Evolutionary conservation across 768 basidiomycete species (phyloP), one percentile per base, ranked within the genome.

Genomic region (Trametes cinnabarina): DNA sequence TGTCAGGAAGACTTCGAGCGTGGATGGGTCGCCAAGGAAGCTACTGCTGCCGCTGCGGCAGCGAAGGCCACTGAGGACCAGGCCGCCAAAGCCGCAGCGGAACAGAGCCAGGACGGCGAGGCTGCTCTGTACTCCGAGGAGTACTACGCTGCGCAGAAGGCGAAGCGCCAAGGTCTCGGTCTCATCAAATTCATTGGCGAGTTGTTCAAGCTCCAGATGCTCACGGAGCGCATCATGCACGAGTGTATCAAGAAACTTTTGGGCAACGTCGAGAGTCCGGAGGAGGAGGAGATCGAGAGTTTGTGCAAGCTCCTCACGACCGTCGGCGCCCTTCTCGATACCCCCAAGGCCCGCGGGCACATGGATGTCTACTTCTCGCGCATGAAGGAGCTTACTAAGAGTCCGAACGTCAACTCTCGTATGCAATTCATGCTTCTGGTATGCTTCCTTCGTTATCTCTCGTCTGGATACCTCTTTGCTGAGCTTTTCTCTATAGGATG

Each of bases 1-100:
- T 98, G 96, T 75, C 95, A 97, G 71, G 92, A 97, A 69, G 95
- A 98, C 75, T 98, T 98, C 72, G 96, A 98, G 77, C 85, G 87
- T 60, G 94, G 94, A 6, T 98, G 95, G 95, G 82, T 88, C 37
- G 84, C 86, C 22, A 92, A 94, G 73, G 93, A 95, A 69, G 79
- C 88, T 8, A 85, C 94, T 0, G 89, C 91, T 19, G 88, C 86
- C 3, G 94, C 94, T 15, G 95, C 94, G 19, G 88, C 86, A 7
- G 79, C 80, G 26, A 96, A 95, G 73, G 89, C 88, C 5, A 79
- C 80, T n/a, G 88, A 93, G 66, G 94, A 98, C 71, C 79, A 88
- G 66, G 91, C 90, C 17, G 81, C 82, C 49, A 85, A 85, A 71
- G 86, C 82, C 26, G 86, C 83, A 7, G 83, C 84, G 52, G 84